phyloP scores from a whole-genome alignment of 768 basidiomycete genomes.

The Lactifluus rugatus region DNA sequence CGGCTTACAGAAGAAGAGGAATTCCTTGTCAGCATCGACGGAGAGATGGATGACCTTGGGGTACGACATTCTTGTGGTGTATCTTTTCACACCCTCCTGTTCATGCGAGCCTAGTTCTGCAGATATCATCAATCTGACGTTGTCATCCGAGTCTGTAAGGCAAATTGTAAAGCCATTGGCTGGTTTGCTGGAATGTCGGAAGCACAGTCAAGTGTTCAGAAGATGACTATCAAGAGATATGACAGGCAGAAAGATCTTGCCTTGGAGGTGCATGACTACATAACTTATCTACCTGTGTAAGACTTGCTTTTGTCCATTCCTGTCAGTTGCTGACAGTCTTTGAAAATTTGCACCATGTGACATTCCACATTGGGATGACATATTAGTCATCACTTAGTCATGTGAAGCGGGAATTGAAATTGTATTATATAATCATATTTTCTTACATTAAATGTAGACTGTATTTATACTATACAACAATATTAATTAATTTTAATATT shows the following conservation, averaged over 20 bases:
- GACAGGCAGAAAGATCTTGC: slow-evolving; percentile 29
- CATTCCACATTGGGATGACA: too few species aligned
- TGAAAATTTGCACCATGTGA: too few species aligned
- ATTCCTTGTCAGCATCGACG: slow-evolving; percentile 8
- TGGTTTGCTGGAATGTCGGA: slow-evolving; percentile 41
- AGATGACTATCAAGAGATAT: slow-evolving; percentile 36
- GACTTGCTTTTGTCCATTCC: background rate
- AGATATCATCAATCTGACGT: slow-evolving; percentile 45
- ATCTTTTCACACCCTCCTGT: background rate
- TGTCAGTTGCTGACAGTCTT: background rate
- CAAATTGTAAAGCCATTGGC: slow-evolving; percentile 22
- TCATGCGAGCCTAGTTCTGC: slow-evolving; percentile 30
- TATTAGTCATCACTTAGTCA: too few species aligned
- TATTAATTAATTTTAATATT: too few species aligned
- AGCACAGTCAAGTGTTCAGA: slow-evolving; percentile 33
- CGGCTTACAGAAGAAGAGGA: slow-evolving; percentile 14
- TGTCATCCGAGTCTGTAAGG: slow-evolving; percentile 27
- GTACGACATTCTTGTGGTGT: background rate
- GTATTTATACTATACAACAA: too few species aligned
- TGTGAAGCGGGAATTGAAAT: too few species aligned
- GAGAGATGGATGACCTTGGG: slow-evolving; percentile 14
- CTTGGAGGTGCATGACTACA: slow-evolving; percentile 24
- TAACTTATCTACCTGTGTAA: background rate
- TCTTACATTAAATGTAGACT: too few species aligned
- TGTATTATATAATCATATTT: too few species aligned